Evolutionary conservation across 1,139 yeast genomes (phyloP), one percentile per base, ranked within the genome.

Genomic region (Eremothecium sinecaudum): DNA sequence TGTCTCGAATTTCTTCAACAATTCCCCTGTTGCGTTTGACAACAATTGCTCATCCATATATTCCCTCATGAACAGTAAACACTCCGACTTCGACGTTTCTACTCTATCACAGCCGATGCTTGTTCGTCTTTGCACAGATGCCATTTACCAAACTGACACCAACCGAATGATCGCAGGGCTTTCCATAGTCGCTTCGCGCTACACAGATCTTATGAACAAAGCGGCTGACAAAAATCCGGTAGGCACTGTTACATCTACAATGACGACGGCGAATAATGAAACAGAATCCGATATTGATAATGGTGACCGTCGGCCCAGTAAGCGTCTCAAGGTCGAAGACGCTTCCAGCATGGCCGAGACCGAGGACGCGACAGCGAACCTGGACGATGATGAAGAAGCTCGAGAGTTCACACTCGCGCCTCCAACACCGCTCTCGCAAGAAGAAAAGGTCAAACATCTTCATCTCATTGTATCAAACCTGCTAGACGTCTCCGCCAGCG

Each of bases 11-110:
- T 51, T 54, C 38, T 59, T 54, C 36, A 62, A 64, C 40, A 53
- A 57, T 24, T 56, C 66, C 1, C 56, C 59, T 11, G 49, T 61
- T 3, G 61, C 69, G 1, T 53, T 58, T 24, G 60, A 58, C 37
- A 57, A 57, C 37, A 55, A 62, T 9, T 66, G 63, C 39, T 57
- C 62, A 22, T 51, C 67, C 1, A 47, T 69, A 15, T 87, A 75
- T 53, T 72, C 77, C 28, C 64, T 87, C 38, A 76, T 79, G 40
- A 79, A 74, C 34, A 64, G 76, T 2, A 56, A 60, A 21, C 76
- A 79, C 53, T 71, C 74, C 18, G 65, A 68, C 32, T 79, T 83
- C 50, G 90, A 86, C 54, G 72, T 84, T 33, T 68, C 82, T 5
- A 62, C 72, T 6, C 63, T 87, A 11, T 81, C 92, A 2, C 70